Evolutionary conservation across 202 grass and related monocot species (phyloP), one percentile per base, ranked within the genome.

Genomic region (Setaria viridis): DNA sequence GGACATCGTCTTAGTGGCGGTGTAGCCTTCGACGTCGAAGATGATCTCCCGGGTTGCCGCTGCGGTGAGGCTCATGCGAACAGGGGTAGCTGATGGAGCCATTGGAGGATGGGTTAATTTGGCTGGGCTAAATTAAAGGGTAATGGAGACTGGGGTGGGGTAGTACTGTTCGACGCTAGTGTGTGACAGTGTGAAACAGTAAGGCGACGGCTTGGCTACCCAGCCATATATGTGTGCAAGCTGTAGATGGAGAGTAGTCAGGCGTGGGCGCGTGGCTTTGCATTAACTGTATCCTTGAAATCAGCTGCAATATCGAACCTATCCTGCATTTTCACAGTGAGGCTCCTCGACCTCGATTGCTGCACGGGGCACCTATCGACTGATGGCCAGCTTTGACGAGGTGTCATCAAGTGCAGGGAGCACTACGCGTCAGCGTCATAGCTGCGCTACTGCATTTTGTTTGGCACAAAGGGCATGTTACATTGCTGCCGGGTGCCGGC

Each of bases 11-110:
- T 29, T 45, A n/a, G 35, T 43, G 75, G 39, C 37, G 11, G 11
- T 4, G 75, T 78, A 78, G 39, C 75, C 75, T 11, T 78, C 55
- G 20, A 78, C 56, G 5, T 60, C 20, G 20, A 78, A 78, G 75
- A n/a, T 8, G 54, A 59, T 59, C 4, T 59, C 74, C 20, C 16
- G 19, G 5, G 54, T 77, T 9, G 34, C 74, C 6, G 4, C 33
- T 8, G 19, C 21, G 34, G 74, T 77, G 4, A 57, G 54, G 74
- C 54, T 77, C 74, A 59, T 43, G 5, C 74, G 54, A 43, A 56
- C 49, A 56, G 72, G 70, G 14, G 46, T 51, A 73, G 46, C 46
- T 14, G 46, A 47, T 73, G 70, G 1, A 32, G 60, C 60, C 60
- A 63, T 63, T 14, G 4, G 16, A 8, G 17, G 20, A 25, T 25